Percentiles rank a stretch among this genome's conserved stretches.
Conservation (phyloP, 345 rosid species). For the Hypericum androsaemum region DNA sequence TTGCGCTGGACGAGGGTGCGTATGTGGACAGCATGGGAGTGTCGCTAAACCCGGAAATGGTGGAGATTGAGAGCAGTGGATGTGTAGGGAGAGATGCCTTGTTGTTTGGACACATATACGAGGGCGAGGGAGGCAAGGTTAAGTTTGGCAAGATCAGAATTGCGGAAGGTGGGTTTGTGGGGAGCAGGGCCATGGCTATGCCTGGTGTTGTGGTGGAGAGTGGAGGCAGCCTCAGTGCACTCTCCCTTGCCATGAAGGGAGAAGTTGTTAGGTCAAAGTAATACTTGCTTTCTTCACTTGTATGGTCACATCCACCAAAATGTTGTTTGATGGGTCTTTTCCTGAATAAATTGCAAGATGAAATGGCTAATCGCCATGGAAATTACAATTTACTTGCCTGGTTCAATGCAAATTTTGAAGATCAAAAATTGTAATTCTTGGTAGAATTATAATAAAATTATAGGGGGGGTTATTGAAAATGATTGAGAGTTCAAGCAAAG, state of each 20-base stretch:
- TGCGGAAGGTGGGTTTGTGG: slow-evolving; percentile 40
- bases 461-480: no score
- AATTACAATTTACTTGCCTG: no score
- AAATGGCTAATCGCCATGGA: no score
- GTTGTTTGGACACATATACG: slow-evolving; percentile 55
- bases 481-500: no score
- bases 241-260: slow-evolving; percentile 53
- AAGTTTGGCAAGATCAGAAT: slow-evolving; percentile 46
- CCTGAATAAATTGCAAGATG: no score
- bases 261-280: slow-evolving; percentile 30
- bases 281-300: background rate
- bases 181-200: slow-evolving; percentile 50
- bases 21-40: slow-evolving; percentile 59
- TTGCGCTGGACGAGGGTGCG: slow-evolving; percentile 32
- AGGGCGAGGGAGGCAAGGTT: slow-evolving; percentile 49
- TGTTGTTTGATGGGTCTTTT: no score
- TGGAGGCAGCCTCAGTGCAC: slow-evolving; percentile 35
- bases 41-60: slow-evolving; percentile 53
- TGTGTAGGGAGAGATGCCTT: slow-evolving; percentile 44
- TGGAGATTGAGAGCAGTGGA: slow-evolving; percentile 45
- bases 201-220: slow-evolving; percentile 48
- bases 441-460: no score
- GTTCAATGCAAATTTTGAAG: no score
- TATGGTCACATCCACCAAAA: background rate
- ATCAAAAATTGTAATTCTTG: no score